Base-by-base conservation (phyloP, 108 stramenopile species). In the Stephanodiscus minutulus region DNA sequence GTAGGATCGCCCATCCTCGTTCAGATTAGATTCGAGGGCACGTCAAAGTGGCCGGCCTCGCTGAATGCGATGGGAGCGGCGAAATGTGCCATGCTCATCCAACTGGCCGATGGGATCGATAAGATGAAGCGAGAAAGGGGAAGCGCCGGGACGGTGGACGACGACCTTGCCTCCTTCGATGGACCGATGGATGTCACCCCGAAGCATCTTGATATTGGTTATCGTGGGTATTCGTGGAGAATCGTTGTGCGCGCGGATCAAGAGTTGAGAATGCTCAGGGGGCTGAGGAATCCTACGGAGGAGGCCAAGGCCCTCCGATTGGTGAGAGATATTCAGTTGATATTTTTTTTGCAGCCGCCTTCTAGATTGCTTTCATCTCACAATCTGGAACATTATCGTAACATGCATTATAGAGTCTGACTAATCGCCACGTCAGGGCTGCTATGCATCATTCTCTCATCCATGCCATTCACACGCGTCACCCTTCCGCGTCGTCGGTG, bases 61-160 rank as follows among this genome's bases (percentile, higher is more conserved):
- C 52, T 95, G 63, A 82, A 77, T 66, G 91, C 94, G 7, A 95
- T 95, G 72, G 89, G 87, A 33, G 94, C 94, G 24, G 94, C 94
- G 2, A 95, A 95, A 66, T 91, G 89, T 46, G 94, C 94, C 55
- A 92, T 95, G 90, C 71, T 95, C 17, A 63, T 91, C 35, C 88
- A 90, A 65, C 63, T 95, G 21, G 88, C 87, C 9, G 85, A 92
- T 22, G 88, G 86, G 0, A 91, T 95, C 53, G 88, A 95, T 65
- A 68, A 70, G 31, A 77, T 89, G 79, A 83, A 85, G 55, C 33
- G 56, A n/a, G 61, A 64, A 10, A 41, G 48, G 0, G 59, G 28
- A 24, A 18, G 54, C 20, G n/a, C 12, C 18, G 35, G 58, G 46
- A 33, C 58, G 33, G 43, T 15, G 37, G 66, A 27, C 12, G 70